These are phyloP conservation scores for Beauveria pseudobassiana DNA, from an alignment of 2,329 filamentous ascomycete species.

Conservation along the genomic window DNA sequence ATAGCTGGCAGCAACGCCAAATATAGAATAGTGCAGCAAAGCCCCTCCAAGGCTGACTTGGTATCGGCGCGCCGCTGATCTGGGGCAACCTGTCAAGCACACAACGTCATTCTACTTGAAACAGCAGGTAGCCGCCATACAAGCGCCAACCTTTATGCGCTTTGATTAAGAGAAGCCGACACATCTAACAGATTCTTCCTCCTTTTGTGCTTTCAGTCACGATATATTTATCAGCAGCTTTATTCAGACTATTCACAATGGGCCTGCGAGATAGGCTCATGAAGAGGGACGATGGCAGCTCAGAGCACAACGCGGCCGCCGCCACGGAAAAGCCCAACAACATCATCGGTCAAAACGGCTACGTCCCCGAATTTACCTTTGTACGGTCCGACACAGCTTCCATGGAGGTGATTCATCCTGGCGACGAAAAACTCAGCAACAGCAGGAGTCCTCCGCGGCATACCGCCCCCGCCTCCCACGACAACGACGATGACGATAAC, in stretches of 20 bases:
- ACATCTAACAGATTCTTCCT: background rate
- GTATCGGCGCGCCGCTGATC: background rate
- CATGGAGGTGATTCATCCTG: slow-evolving; percentile 70
- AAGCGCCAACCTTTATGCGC: background rate
- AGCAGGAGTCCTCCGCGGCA: slow-evolving; percentile 13
- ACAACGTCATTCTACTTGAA: background rate
- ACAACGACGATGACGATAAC: slow-evolving; percentile 19
- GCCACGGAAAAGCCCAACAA: slow-evolving; percentile 25
- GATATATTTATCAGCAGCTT: background rate
- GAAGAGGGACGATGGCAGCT: slow-evolving; percentile 40
- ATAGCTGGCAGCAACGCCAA: background rate
- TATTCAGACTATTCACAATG: slow-evolving; percentile 27
- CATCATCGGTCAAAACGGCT: slow-evolving; percentile 9
- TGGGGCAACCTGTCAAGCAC: background rate
- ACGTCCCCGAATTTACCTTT: slow-evolving; percentile 67
- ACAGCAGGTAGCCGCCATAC: background rate
- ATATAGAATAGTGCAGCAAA: background rate
- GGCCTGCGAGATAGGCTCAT: slow-evolving; percentile 45
- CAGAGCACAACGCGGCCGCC: slow-evolving; percentile 19
- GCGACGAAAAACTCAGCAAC: slow-evolving; percentile 29
- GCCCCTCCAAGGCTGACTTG: background rate
- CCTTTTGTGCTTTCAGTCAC: background rate
- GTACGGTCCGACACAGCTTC: slow-evolving; percentile 75
- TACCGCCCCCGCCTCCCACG: slow-evolving; percentile 13
- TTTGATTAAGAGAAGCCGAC: background rate